Evolutionary conservation across 2,329 filamentous ascomycete genomes (phyloP), one percentile per base, ranked within the genome.

Genomic region (Bimuria novae-zelandiae): DNA sequence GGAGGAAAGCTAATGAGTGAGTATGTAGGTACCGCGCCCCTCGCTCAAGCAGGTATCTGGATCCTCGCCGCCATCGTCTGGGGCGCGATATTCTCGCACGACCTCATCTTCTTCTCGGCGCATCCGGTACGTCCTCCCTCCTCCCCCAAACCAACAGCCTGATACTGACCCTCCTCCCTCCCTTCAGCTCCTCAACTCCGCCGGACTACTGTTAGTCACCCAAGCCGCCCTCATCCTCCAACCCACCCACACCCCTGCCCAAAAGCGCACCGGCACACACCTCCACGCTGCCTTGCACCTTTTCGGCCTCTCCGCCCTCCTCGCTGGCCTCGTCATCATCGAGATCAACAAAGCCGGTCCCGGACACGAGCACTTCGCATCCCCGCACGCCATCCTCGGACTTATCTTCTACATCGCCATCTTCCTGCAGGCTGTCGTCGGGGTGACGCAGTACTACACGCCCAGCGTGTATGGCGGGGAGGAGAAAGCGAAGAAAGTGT

Each of bases 211-310:
- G 57, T 80, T 90, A 52, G 80, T 94, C 64, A 82, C 89, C 16
- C 88, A 97, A 79, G 88, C 88, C 50, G 85, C 92, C 60, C 85
- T 97, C 47, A 78, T 94, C 62, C 83, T 97, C 30, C 94, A 99
- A 73, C 94, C 93, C 1, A 96, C 93, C 0, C 84, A 89, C 64
- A 89, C 89, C 0, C 78, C 86, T 1, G 74, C 80, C 14, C 89
- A 96, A 76, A 97, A 97, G 76, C 75, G 75, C 33, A 62, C 77
- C 23, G 85, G 85, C 39, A 83, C 85, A 16, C 75, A 79, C 62
- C 72, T 84, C 41, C 93, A 99, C 75, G 87, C 86, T 21, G 75
- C 77, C 11, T 78, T 97, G 60, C 91, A 92, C 71, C 75, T 85
- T 23, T 63, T 89, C 41, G 84, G 85, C 36, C 76, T 90, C 48